phyloP scores from a whole-genome alignment of 2,329 filamentous ascomycete genomes.

The Phaeosphaeria sp. region DNA sequence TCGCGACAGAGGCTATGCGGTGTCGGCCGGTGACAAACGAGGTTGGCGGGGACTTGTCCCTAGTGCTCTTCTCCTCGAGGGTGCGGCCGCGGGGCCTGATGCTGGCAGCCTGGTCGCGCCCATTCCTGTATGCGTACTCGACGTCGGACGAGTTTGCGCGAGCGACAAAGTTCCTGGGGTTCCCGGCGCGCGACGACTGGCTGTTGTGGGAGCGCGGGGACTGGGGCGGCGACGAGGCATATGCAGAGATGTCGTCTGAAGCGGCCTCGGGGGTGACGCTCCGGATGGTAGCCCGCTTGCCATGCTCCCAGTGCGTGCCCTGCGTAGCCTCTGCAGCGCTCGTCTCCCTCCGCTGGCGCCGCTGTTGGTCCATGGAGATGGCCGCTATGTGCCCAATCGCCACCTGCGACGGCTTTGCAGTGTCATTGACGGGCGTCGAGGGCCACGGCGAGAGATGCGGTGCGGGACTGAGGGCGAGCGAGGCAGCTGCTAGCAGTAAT shows the following conservation, averaged over 20 bases:
- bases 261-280: constrained; percentile 69
- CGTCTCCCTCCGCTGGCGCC: constrained; percentile 33
- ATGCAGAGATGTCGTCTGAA: constrained; percentile 17
- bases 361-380: constrained; percentile 36
- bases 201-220: constrained; percentile 37
- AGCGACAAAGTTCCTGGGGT: constrained; percentile 34
- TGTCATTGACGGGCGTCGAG: constrained; percentile 27
- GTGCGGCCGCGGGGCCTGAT: constrained; percentile 58
- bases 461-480: background rate
- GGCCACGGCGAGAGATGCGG: constrained; percentile 11
- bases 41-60: constrained; percentile 50
- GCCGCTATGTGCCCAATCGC: constrained; percentile 16
- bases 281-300: constrained; percentile 57
- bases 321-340: constrained; percentile 28
- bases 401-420: constrained; percentile 13
- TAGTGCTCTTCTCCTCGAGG: constrained; percentile 52
- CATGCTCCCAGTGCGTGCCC: constrained; percentile 18
- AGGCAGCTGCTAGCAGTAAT: background rate
- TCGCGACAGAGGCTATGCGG: constrained; percentile 74
- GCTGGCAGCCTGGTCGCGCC: constrained; percentile 57
- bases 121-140: constrained; percentile 38
- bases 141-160: constrained; percentile 43
- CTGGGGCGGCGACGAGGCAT: constrained; percentile 35
- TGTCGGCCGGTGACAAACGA: constrained; percentile 59
- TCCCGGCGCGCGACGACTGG: constrained; percentile 26